Base-by-base conservation (phyloP, 2,329 filamentous ascomycete genomes). In the Hypoxylon sp. region DNA sequence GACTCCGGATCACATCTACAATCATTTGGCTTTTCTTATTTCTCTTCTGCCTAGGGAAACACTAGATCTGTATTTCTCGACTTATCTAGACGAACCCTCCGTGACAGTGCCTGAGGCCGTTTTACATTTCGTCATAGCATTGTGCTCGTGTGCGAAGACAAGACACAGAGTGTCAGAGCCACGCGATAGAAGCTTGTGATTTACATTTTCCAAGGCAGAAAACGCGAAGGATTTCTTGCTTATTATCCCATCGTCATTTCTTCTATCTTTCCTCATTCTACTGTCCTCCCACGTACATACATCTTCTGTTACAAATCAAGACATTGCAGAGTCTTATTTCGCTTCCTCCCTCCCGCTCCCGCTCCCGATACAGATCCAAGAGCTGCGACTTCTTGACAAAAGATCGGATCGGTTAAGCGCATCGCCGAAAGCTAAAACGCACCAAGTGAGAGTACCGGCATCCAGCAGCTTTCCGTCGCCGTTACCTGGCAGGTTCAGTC, bases 181-280 rank as follows among this genome's bases (percentile, higher is more conserved):
- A 33, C 48, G 49, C 60, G 31, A 58, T 60, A 63, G 60, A 60
- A 40, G 43, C 42, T 38, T 37, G 46, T 57, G 53, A 52, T 52
- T 63, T 60, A 58, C 57, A 46, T 57, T 60, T 38, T 50, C 42
- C 60, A 54, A 60, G 58, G 10, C 3, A 35, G 13, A 60, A 49
- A 63, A 49, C 51, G 45, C 29, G 49, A 17, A 46, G 47, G 29
- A 55, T 27, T 54, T 31, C 33, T 38, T 50, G 45, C 38, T 43
- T 51, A 54, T 31, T 38, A 38, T 54, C 53, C 38, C 17, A 29
- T 47, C 49, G 47, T 50, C 53, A 49, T 53, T 50, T 31, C 53
- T 58, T 31, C 21, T 29, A 31, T 23, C 10, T 10, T 27, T 35
- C 4, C 29, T 15, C 49, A 46, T 29, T 20, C 15, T 29, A 43